Conservation (phyloP, 768 basidiomycete species). For the Suillus placidus region DNA sequence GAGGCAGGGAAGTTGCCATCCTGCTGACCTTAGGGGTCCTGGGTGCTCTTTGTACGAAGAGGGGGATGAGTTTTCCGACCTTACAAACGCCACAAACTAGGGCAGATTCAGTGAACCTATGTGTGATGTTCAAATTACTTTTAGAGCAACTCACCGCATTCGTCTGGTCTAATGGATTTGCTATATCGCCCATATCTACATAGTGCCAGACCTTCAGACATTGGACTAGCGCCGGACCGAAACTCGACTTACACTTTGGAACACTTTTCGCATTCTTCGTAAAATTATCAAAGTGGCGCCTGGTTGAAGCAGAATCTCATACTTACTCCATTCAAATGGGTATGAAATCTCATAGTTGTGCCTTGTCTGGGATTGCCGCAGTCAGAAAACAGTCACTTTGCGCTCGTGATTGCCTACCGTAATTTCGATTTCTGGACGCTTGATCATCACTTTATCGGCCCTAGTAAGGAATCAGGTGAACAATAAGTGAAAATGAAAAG, state of each 20-base stretch:
- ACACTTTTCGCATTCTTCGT: conserved; percentile 64
- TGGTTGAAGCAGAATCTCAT: conserved; percentile 4
- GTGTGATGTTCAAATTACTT: not conserved
- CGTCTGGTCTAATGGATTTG: conserved; percentile 69
- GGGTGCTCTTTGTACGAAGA: conserved; percentile 48
- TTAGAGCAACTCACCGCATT: conserved; percentile 52
- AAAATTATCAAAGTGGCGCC: conserved; percentile 8
- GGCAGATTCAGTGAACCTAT: not conserved
- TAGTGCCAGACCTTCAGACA: conserved; percentile 10
- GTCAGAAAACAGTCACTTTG: conserved; percentile 8
- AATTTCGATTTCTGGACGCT: conserved; percentile 68
- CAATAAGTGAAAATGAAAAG: not conserved
- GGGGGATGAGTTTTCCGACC: conserved; percentile 57
- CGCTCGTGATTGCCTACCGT: conserved; percentile 40
- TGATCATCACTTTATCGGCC: conserved; percentile 72
- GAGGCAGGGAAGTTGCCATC: conserved; percentile 46
- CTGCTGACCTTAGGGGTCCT: conserved; percentile 43
- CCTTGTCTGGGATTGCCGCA: conserved; percentile 47
- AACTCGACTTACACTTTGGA: conserved; percentile 52
- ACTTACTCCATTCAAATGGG: conserved; percentile 74
- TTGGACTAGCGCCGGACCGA: not conserved
- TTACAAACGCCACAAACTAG: conserved; percentile 71
- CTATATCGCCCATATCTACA: conserved; percentile 72
- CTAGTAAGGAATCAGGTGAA: conserved; percentile 29
- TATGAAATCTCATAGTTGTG: conserved; percentile 79